A percentile compares a stretch with the other conserved stretches of the same genome.
These are phyloP conservation scores for Aspergillus cristatus DNA, from an alignment of 495 filamentous ascomycete genomes.

Conservation along the genomic window DNA sequence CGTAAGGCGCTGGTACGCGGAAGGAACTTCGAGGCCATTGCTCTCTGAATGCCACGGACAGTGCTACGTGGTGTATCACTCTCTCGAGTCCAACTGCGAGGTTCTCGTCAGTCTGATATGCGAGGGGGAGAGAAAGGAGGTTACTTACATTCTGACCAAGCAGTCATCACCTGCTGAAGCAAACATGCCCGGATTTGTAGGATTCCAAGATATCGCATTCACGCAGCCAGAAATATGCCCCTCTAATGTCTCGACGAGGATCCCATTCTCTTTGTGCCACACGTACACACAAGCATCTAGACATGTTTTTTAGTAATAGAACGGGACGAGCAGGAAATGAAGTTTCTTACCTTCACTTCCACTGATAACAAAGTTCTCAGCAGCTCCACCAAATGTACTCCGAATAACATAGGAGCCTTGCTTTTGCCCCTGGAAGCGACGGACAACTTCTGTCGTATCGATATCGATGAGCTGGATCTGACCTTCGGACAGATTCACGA, in stretches of 20 bases:
- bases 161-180: constrained; percentile 86
- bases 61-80: constrained; percentile 15
- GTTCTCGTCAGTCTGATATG: constrained; percentile 15
- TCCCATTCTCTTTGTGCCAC: constrained; percentile 79
- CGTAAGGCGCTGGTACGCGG: constrained; percentile 35
- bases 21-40: constrained; percentile 23
- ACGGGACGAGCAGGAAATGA: neutral
- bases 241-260: constrained; percentile 62
- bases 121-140: neutral
- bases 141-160: constrained; percentile 72
- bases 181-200: constrained; percentile 71
- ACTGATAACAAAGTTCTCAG: constrained; percentile 81
- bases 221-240: constrained; percentile 69
- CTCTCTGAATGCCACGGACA: constrained; percentile 15
- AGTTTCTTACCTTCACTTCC: constrained; percentile 89
- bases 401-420: constrained; percentile 70
- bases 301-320: constrained; percentile 9
- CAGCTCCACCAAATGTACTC: constrained; percentile 76
- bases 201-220: constrained; percentile 91
- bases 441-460: constrained; percentile 59
- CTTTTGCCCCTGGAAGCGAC: constrained; percentile 62
- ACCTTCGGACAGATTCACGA: constrained; percentile 72
- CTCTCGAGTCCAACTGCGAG: constrained; percentile 32
- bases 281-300: constrained; percentile 73
- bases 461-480: constrained; percentile 71